Evolutionary conservation across 108 stramenopile genomes (phyloP), one percentile per base, ranked within the genome.

Genomic region (Nitzschia palea): DNA sequence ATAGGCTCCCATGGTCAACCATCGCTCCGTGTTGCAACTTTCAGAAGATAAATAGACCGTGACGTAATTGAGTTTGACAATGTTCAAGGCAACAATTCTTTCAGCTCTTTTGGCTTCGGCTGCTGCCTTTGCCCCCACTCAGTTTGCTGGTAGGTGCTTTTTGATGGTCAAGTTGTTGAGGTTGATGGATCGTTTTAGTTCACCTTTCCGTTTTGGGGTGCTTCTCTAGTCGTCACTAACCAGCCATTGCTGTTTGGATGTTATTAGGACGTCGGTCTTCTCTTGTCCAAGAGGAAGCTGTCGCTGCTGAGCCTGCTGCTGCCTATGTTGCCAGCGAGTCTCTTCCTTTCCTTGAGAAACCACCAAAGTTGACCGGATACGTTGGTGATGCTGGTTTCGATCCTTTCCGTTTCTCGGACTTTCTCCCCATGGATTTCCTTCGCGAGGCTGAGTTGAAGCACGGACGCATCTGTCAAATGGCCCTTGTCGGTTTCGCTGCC

Each of bases 381-480:
- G 89, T 80, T 45, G 91, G 91, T 45, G 91, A 87, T 59, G 86
- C 79, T 40, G 97, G 95, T 52, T 97, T 97, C 69, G 97, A 97
- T 79, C 97, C 97, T 23, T 80, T 97, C 51, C 85, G 94, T 18
- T 80, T 97, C 79, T 87, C 95, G 12, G 85, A 86, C 57, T 93
- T 83, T 51, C 42, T 96, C 70, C 92, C 92, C 62, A 73, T 95
- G 52, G 95, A 95, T 76, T 96, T 83, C 80, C 81, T 97, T 62
- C 88, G 93, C 32, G 91, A 96, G 79, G 90, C 95, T 33, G 97
- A 98, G 74, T 73, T 98, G 42, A 98, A 97, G 84, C 97, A 98
- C 75, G 93, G 95, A 29, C 97, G 97, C 62, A 86, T 96, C 62
- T 87, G 85, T 69, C 91, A 92, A 90, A 72, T 98, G 57, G 97